Base-by-base conservation (phyloP, 2,329 filamentous ascomycete species). In the Simplicillium aogashimaense region DNA sequence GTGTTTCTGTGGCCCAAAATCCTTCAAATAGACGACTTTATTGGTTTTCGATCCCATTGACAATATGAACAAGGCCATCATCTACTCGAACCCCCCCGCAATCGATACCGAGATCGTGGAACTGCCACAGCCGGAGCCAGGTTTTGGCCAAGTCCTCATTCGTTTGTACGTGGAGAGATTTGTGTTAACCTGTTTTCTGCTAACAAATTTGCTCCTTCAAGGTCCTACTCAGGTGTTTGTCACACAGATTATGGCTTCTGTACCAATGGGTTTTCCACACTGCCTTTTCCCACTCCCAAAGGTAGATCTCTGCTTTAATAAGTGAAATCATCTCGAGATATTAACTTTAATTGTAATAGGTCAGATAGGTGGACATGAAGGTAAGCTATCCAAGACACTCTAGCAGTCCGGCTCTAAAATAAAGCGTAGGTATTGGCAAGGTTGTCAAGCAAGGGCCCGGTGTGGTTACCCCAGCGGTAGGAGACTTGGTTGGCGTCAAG, bases 401-500 rank as follows among this genome's bases (percentile, higher is more conserved):
- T 9, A 9, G 9, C 20, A 25, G 6, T 9, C 20, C 20, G 9
- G 5, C 20, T 25, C 20, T 25, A 25, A 25, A 25, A 5, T 25
- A 5, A 25, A 25, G 20, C 9, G 20, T 9, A 25, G 20, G 20
- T 14, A 73, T 84, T 2, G 77, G 77, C 33, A 71, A 70, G 39
- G 65, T 85, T 28, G 77, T 81, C 33, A 79, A 81, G 53, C 63
- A 85, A 44, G 81, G 81, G 1, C 65, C 78, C 1, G 76, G 73
- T 7, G 66, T 25, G 20, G 6, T 25, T 61, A 83, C 30, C 6
- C 20, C 20, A 25, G 80, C 80, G 49, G 51, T 83, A n/a, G 79
- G 79, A 6, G 74, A 84, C 48, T 67, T 79, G 7, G 81, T 85
- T 9, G 81, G 81, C 12, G 74, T 86, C 53, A 86, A 86, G 58